Evolutionary conservation across 495 filamentous ascomycete species (phyloP).

Genomic region (Pseudomonodictys pantanalensis): DNA sequence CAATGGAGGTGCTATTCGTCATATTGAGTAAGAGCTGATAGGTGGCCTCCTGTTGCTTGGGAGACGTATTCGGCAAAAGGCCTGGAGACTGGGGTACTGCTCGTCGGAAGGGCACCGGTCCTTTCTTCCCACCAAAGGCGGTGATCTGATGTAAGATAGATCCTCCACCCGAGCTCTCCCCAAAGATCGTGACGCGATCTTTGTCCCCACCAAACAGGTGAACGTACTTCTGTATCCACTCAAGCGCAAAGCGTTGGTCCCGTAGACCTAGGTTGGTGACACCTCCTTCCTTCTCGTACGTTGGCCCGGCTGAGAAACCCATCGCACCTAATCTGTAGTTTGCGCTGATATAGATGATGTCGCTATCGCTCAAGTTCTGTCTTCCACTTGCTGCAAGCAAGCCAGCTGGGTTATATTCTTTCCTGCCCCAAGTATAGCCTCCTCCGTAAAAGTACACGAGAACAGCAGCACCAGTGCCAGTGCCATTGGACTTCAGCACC

Average conservation of each 20-base stretch:
- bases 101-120: constrained; percentile 38
- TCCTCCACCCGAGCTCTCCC: constrained; percentile 68
- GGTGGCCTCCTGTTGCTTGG: constrained; percentile 44
- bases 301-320: constrained; percentile 55
- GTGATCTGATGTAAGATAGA: constrained; percentile 65
- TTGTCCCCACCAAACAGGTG: constrained; percentile 67
- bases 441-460: constrained; percentile 43
- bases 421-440: constrained; percentile 37
- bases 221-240: constrained; percentile 71
- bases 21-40: constrained; percentile 46
- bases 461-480: constrained; percentile 34
- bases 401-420: constrained; percentile 37
- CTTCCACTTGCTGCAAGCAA: constrained; percentile 27
- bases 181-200: constrained; percentile 59
- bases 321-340: constrained; percentile 58
- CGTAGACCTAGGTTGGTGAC: constrained; percentile 61
- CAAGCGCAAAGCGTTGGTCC: constrained; percentile 66
- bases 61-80: constrained; percentile 42
- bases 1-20: constrained; percentile 51
- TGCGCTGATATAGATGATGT: constrained; percentile 36
- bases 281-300: constrained; percentile 47
- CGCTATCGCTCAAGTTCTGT: constrained; percentile 5
- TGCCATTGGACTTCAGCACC: constrained; percentile 29
- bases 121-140: constrained; percentile 35
- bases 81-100: constrained; percentile 48